Evolutionary conservation across 768 basidiomycete species (phyloP), one percentile per base, ranked within the genome.

Genomic region (Boletus sp.): DNA sequence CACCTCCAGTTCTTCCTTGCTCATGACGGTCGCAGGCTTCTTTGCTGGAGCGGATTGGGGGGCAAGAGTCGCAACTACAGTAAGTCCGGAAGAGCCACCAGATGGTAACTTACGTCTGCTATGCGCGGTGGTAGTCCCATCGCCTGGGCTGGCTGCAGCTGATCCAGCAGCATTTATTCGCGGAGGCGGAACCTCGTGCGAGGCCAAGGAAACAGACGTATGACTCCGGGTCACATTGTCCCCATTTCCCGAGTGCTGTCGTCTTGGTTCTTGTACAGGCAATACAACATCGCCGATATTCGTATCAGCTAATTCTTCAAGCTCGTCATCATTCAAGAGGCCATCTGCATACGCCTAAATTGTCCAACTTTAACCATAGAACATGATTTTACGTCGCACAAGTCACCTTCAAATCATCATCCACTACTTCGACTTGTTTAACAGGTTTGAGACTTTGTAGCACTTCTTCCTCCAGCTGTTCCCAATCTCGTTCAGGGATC

Each of bases 401-500:
- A 51, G 44, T 67, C 39, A 70, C 68, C 67, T 70, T 51, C 12
- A 60, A 46, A 30, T 65, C 47, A 15, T 56, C 58, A n/a, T 57
- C 47, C 11, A 49, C 47, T 11, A 30, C 30, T 10, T 42, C 36
- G 39, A 47, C 10, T 9, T 51, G 54, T 29, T 49, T 28, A 28
- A 47, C 46, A n/a, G 54, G 52, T n/a, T 55, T 28, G 45, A 70
- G 59, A 40, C 33, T 47, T 45, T 55, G 52, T 40, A 61, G 45
- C 18, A 52, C 57, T 1, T 58, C 39, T 48, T 53, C 45, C 50
- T 68, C 66, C 18, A 72, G 56, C 32, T 28, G 40, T 33, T 70
- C 73, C 90, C 89, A 93, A 60, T 91, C 80, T 46, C 78, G 77
- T 36, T 92, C 89, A 5, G 67, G 64, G 2, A 74, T 56, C 17